Conservation (phyloP, 352 stramenopile species). For the Phytopythium delawarense region DNA sequence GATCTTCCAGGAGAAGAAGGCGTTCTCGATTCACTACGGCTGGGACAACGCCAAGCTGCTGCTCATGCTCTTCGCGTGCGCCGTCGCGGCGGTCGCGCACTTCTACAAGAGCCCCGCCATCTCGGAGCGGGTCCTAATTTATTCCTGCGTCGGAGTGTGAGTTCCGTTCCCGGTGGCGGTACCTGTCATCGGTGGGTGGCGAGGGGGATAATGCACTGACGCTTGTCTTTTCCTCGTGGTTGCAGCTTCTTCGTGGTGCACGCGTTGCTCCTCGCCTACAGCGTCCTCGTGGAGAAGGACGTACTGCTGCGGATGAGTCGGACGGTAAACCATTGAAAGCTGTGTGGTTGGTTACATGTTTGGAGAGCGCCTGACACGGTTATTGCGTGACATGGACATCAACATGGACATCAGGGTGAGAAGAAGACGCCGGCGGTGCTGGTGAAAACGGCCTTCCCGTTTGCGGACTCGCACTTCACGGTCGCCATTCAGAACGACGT, state of each 20-base stretch:
- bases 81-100: conserved; percentile 60
- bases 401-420: background rate
- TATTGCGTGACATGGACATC: background rate
- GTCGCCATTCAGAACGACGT: conserved; percentile 47
- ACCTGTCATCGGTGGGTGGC: background rate
- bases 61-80: conserved; percentile 63
- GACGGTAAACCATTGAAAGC: conserved; percentile 30
- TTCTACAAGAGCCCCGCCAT: conserved; percentile 63
- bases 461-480: conserved; percentile 71
- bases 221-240: background rate
- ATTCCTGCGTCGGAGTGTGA: conserved; percentile 61
- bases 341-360: conserved; percentile 1
- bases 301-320: conserved; percentile 69
- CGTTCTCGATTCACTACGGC: conserved; percentile 63
- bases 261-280: conserved; percentile 64
- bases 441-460: conserved; percentile 66
- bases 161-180: conserved; percentile 9
- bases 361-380: conserved; percentile 2
- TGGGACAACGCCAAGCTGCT: conserved; percentile 85
- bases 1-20: conserved; percentile 56
- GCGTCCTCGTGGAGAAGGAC: conserved; percentile 71
- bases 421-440: conserved; percentile 24
- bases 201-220: background rate
- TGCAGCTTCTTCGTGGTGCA: conserved; percentile 82
- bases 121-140: conserved; percentile 63